Percentiles rank a stretch among this genome's conserved stretches.
Evolutionary conservation across 2,329 filamentous ascomycete species (phyloP).

Genomic region (Alternaria dauci): DNA sequence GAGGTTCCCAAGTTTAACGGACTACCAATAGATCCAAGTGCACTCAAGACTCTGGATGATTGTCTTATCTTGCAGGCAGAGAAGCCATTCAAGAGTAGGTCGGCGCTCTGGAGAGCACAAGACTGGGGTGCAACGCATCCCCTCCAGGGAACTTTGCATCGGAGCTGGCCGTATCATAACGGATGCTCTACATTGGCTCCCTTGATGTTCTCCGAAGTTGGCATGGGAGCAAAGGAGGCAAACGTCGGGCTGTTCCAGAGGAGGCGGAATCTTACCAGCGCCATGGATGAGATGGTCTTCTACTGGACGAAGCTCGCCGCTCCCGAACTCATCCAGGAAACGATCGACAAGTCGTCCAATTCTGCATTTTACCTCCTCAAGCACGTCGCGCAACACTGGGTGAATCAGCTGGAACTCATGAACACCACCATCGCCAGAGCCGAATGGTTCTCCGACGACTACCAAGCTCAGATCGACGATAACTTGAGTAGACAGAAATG

Average conservation of each 20-base stretch:
- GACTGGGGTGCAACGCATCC: not conserved
- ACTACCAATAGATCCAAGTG: not conserved
- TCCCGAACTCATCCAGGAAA: not conserved
- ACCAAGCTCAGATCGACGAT: constrained; percentile 22
- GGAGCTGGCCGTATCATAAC: not conserved
- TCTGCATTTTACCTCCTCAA: constrained; percentile 7
- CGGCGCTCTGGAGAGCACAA: not conserved
- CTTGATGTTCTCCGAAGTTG: not conserved
- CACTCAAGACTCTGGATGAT: not conserved
- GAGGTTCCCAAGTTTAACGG: too few relatives aligned
- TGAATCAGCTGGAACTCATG: constrained; percentile 9
- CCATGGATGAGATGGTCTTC: not conserved
- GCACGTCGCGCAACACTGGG: constrained; percentile 8
- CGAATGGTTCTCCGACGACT: constrained; percentile 30
- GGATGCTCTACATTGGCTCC: not conserved
- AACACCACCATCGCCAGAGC: constrained; percentile 7
- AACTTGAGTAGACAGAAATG: constrained; percentile 16
- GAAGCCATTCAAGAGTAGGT: not conserved
- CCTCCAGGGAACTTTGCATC: not conserved
- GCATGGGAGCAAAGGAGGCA: not conserved
- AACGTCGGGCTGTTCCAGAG: not conserved
- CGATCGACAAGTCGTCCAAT: not conserved
- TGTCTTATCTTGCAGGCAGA: not conserved
- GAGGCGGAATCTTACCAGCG: not conserved
- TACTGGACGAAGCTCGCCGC: not conserved